Evolutionary conservation across 306 rosid species (phyloP).

Genomic region (Cyclanthera cordifolia): DNA sequence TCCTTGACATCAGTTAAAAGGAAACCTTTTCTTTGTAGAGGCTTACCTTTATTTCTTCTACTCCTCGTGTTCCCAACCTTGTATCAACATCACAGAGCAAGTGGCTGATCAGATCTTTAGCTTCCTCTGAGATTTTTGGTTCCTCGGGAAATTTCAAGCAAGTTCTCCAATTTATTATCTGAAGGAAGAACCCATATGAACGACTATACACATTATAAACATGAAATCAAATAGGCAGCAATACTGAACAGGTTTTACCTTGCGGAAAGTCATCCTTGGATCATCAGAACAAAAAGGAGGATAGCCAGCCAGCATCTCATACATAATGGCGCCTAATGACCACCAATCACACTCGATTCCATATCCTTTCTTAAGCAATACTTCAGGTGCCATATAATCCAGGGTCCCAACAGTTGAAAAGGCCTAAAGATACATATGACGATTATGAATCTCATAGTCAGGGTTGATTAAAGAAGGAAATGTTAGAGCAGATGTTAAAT

Average conservation of each 20-base stretch:
- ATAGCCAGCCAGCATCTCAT: slow-evolving; percentile 94
- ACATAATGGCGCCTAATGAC: slow-evolving; percentile 98
- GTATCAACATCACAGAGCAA: slow-evolving; percentile 87
- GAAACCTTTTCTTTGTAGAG: slow-evolving; percentile 11
- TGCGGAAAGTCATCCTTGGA: slow-evolving; percentile 96
- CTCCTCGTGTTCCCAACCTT: slow-evolving; percentile 80
- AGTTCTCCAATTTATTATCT: slow-evolving; percentile 97
- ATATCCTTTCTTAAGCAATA: slow-evolving; percentile 90
- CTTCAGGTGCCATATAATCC: slow-evolving; percentile 99
- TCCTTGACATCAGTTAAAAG: slow-evolving; percentile 8
- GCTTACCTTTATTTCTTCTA: slow-evolving; percentile 87
- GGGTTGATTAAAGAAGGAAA: not conserved
- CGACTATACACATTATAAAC: slow-evolving; percentile 11
- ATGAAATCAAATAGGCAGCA: slow-evolving; percentile 10
- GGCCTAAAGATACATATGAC: slow-evolving; percentile 38
- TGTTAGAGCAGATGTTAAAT: slow-evolving; percentile 3
- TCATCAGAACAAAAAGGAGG: slow-evolving; percentile 99
- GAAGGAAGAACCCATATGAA: slow-evolving; percentile 17
- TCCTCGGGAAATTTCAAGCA: slow-evolving; percentile 91
- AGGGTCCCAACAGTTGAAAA: slow-evolving; percentile 98
- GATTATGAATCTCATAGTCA: not conserved
- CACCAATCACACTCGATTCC: slow-evolving; percentile 99
- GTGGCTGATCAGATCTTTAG: slow-evolving; percentile 68
- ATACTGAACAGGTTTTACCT: slow-evolving; percentile 38
- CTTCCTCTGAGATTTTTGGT: slow-evolving; percentile 74